Conservation (phyloP, 441 rosid genomes). For the Syzygium malaccense region DNA sequence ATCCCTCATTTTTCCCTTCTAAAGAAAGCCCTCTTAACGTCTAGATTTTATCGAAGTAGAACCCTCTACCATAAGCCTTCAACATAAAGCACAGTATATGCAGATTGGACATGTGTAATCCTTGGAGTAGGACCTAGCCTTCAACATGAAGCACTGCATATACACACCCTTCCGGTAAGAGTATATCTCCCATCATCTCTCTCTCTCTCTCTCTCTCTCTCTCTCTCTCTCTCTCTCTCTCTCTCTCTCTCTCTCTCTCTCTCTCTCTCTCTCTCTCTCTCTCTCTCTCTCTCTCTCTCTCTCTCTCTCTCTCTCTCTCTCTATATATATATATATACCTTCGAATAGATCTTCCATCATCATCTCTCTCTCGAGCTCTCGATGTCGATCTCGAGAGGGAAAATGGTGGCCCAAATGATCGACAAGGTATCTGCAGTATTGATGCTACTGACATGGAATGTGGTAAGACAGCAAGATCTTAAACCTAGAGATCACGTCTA, state of each 20-base stretch:
- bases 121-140: background rate
- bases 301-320: too few species aligned
- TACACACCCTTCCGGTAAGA: background rate
- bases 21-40: background rate
- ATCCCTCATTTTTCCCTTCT: background rate
- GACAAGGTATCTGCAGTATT: background rate
- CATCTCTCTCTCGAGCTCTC: background rate
- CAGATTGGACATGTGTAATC: background rate
- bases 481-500: background rate
- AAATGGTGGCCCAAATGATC: background rate
- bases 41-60: background rate
- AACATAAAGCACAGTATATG: background rate
- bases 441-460: background rate
- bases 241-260: too few species aligned
- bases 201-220: too few species aligned
- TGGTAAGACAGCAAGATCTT: background rate
- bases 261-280: too few species aligned
- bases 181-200: background rate
- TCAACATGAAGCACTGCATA: fast-evolving
- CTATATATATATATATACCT: too few species aligned
- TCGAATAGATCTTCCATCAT: background rate
- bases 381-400: background rate
- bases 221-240: too few species aligned
- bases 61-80: background rate
- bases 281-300: too few species aligned